phyloP scores from a whole-genome alignment of 441 rosid species.

The Raphanus hybrid region DNA sequence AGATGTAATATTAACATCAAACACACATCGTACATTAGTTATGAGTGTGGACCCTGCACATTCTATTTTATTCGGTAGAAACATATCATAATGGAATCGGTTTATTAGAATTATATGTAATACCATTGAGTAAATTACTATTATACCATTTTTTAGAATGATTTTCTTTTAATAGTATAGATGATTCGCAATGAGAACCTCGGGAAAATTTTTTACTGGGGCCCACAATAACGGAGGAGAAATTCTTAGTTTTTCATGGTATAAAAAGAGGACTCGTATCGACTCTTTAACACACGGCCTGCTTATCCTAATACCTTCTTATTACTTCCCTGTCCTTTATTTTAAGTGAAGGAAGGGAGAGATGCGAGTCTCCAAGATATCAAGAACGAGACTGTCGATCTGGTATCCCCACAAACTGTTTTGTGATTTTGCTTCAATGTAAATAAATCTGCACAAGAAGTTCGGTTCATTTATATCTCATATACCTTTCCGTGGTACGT shows the following conservation, averaged over 20 bases:
- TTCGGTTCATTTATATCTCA: neutral
- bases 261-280: constrained; percentile 35
- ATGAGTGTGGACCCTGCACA: no score
- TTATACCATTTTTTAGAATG: no score
- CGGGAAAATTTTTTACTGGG: neutral
- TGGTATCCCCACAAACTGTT: constrained; percentile 35
- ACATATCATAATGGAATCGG: no score
- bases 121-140: no score
- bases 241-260: constrained; percentile 27
- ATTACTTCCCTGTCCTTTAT: neutral
- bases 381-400: constrained; percentile 50
- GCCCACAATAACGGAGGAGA: constrained; percentile 34
- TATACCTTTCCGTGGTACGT: constrained; percentile 47
- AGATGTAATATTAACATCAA: no score
- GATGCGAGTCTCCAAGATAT: constrained; percentile 45
- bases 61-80: no score
- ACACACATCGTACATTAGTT: no score
- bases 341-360: constrained; percentile 24
- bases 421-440: constrained; percentile 18
- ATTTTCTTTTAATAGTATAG: no score
- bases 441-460: constrained; percentile 23
- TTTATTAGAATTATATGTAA: no score
- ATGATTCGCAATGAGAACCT: no score
- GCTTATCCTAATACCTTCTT: constrained; percentile 18
- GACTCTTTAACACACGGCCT: constrained; percentile 17